phyloP scores from a whole-genome alignment of 164 flowering plant genomes.

The Vitis amurensis region DNA sequence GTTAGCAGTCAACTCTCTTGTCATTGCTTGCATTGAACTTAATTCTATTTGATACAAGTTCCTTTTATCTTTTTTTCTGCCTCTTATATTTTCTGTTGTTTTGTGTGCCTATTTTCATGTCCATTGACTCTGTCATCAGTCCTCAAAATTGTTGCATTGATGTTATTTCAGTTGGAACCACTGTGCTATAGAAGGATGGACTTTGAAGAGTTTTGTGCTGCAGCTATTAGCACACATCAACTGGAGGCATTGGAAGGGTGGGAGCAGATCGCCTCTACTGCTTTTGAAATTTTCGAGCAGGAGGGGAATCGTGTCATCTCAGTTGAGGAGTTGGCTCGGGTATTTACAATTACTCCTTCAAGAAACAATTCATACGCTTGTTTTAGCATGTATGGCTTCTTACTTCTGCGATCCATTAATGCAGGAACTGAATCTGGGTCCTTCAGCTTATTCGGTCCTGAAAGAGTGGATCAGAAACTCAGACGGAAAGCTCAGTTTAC shows the following conservation, averaged over 20 bases:
- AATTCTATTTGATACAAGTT: not conserved
- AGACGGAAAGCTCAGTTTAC: slow-evolving; percentile 59
- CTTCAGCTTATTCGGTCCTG: slow-evolving; percentile 43
- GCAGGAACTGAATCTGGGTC: slow-evolving; percentile 60
- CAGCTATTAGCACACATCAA: slow-evolving; percentile 44
- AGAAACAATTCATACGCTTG: not conserved
- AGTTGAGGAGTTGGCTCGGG: slow-evolving; percentile 45
- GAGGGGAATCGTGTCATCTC: slow-evolving; percentile 49
- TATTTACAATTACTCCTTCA: slow-evolving; percentile 10
- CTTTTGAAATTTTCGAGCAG: slow-evolving; percentile 40
- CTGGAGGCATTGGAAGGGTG: slow-evolving; percentile 45
- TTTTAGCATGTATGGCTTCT: not conserved
- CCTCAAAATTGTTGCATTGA: not conserved
- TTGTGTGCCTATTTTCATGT: not conserved
- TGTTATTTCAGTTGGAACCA: slow-evolving; percentile 33
- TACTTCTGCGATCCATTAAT: not conserved
- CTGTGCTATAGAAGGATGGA: slow-evolving; percentile 44
- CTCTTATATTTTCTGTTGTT: not conserved
- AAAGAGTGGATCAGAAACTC: slow-evolving; percentile 56
- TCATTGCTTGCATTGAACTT: no score
- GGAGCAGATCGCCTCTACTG: slow-evolving; percentile 44
- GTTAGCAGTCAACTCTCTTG: no score
- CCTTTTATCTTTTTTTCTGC: not conserved
- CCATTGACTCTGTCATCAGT: not conserved
- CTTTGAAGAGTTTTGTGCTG: slow-evolving; percentile 55